Evolutionary conservation across 257 asterid genomes (phyloP).

Genomic region (Rehmannia glutinosa): DNA sequence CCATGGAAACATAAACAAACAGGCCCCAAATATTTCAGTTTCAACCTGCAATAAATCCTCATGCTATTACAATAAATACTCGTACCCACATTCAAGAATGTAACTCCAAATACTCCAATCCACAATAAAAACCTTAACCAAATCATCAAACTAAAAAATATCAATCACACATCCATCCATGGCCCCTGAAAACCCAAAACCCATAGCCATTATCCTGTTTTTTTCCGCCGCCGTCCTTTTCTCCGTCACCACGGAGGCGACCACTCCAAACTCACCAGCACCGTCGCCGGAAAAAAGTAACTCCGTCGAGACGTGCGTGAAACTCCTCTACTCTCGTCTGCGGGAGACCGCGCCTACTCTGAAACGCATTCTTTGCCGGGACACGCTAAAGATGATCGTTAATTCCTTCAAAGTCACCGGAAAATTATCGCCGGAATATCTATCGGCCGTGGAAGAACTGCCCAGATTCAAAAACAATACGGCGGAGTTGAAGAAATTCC

Average conservation of each 20-base stretch:
- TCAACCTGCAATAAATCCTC: neutral
- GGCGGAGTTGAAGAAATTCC: neutral
- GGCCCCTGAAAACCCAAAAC: neutral
- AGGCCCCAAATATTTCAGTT: neutral
- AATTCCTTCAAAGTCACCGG: slow-evolving; percentile 1
- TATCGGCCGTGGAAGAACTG: neutral
- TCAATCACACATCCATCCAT: neutral
- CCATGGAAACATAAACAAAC: too few relatives aligned
- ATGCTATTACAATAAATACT: neutral
- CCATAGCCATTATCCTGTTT: neutral
- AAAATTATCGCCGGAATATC: slow-evolving; percentile 7
- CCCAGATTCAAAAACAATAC: slow-evolving; percentile 1
- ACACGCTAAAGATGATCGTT: neutral
- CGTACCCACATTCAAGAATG: neutral
- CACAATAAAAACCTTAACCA: neutral
- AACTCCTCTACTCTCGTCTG: slow-evolving; percentile 2
- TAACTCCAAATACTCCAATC: neutral
- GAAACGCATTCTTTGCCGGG: slow-evolving; percentile 7
- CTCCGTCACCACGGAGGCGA: neutral
- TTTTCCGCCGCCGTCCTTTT: neutral
- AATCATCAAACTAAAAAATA: neutral
- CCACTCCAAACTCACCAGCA: neutral
- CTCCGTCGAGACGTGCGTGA: slow-evolving; percentile 5
- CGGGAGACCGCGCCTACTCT: neutral
- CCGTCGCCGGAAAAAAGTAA: neutral